phyloP scores from a whole-genome alignment of 306 rosid species.

The Fragaria vesca region DNA sequence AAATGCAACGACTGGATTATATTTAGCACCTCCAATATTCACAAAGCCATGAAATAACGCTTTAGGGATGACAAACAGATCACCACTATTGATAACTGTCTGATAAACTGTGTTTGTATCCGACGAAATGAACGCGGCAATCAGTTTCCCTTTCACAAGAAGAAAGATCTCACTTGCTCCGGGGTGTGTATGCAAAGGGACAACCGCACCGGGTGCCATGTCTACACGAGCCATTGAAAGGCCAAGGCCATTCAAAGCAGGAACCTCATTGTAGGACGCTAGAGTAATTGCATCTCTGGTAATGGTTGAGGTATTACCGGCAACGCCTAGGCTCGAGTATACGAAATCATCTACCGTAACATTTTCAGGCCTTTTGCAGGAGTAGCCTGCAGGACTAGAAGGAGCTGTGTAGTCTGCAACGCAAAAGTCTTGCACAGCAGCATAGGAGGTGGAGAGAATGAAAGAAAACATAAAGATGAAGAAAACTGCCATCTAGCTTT shows the following conservation, averaged over 20 bases:
- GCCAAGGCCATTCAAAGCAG: constrained; percentile 64
- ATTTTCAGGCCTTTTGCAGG: constrained; percentile 51
- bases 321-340: constrained; percentile 40
- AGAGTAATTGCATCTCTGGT: constrained; percentile 36
- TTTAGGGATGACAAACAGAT: constrained; percentile 58
- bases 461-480: constrained; percentile 30
- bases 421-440: constrained; percentile 66
- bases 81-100: constrained; percentile 51
- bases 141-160: constrained; percentile 37
- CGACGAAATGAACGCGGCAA: constrained; percentile 53
- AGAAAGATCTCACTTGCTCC: constrained; percentile 45
- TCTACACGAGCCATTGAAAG: constrained; percentile 60
- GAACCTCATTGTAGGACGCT: constrained; percentile 26
- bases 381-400: constrained; percentile 53
- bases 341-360: constrained; percentile 51
- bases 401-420: constrained; percentile 51
- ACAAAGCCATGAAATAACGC: constrained; percentile 57
- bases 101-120: constrained; percentile 39
- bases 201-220: constrained; percentile 43
- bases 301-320: constrained; percentile 62
- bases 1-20: constrained; percentile 7
- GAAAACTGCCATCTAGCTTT: constrained; percentile 29
- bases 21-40: constrained; percentile 27
- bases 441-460: constrained; percentile 39
- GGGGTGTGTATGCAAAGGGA: constrained; percentile 68